These are phyloP conservation scores for Pseudevernia furfuracea DNA, from an alignment of 495 filamentous ascomycete genomes.

Conservation along the genomic window DNA sequence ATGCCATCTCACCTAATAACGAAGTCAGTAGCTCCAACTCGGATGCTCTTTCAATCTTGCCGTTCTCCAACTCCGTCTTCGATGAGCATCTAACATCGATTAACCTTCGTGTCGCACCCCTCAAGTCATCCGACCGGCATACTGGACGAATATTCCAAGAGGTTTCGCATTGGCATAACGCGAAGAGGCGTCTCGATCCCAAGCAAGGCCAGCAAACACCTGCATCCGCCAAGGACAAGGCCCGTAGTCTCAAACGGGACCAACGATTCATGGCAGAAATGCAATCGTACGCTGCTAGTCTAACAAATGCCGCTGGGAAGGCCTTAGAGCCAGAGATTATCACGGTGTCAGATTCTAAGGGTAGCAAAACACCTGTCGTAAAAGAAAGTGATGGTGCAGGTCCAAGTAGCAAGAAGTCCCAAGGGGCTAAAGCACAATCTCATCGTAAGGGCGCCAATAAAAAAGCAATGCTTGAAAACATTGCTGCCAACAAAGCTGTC, in stretches of 20 bases:
- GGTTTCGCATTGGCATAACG: constrained; percentile 58
- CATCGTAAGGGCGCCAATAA: constrained; percentile 27
- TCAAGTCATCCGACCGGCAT: constrained; percentile 16
- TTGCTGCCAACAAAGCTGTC: constrained; percentile 33
- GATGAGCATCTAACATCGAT: constrained; percentile 51
- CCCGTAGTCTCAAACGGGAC: constrained; percentile 37
- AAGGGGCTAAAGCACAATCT: constrained; percentile 20
- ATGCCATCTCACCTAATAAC: neutral
- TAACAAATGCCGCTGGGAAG: constrained; percentile 57
- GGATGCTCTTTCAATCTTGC: constrained; percentile 39
- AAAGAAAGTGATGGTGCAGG: constrained; percentile 23
- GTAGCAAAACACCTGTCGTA: constrained; percentile 15
- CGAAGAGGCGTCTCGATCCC: constrained; percentile 42
- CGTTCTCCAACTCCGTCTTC: constrained; percentile 53
- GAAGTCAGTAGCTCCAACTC: constrained; percentile 19
- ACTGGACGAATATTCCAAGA: constrained; percentile 46
- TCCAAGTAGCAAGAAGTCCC: constrained; percentile 26
- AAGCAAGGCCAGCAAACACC: constrained; percentile 27
- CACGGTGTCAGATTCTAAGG: constrained; percentile 32
- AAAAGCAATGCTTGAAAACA: constrained; percentile 19
- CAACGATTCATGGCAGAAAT: constrained; percentile 55
- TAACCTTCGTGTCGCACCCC: constrained; percentile 35
- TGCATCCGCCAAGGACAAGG: constrained; percentile 25
- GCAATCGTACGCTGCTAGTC: constrained; percentile 58
- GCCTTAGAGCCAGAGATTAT: constrained; percentile 56